These are phyloP conservation scores for Scheffersomyces lignosus DNA, from an alignment of 805 yeast genomes.

Conservation along the genomic window DNA sequence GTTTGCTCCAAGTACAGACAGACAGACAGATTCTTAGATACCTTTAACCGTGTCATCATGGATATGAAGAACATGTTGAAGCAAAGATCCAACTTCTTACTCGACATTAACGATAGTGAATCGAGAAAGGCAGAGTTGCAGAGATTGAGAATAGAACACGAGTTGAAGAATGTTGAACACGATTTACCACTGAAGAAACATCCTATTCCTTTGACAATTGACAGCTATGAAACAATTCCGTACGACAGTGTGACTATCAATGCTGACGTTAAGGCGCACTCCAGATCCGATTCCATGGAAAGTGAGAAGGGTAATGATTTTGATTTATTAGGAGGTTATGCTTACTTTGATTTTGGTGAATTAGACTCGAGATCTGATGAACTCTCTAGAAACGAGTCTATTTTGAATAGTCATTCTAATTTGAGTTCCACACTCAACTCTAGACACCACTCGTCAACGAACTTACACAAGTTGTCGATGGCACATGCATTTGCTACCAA, in stretches of 20 bases:
- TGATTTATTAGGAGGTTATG: constrained; percentile 75
- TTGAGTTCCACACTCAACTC: constrained; percentile 24
- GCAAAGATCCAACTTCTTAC: constrained; percentile 33
- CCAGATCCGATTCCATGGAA: constrained; percentile 4
- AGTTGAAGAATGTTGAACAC: constrained; percentile 27
- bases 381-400: constrained; percentile 30
- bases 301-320: constrained; percentile 25
- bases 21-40: constrained; percentile 72
- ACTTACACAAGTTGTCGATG: constrained; percentile 15
- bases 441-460: constrained; percentile 30
- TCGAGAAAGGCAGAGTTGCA: constrained; percentile 34
- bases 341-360: constrained; percentile 74
- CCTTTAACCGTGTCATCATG: constrained; percentile 59
- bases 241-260: constrained; percentile 10
- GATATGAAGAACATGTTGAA: constrained; percentile 56
- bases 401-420: constrained; percentile 24
- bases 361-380: constrained; percentile 55
- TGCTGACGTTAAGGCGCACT: background rate
- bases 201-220: constrained; percentile 17
- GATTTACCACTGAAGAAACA: constrained; percentile 17
- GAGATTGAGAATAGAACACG: constrained; percentile 33
- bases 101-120: constrained; percentile 32
- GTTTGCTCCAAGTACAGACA: constrained; percentile 88
- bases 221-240: constrained; percentile 8
- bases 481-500: background rate